Evolutionary conservation across 176 grass and related monocot genomes (phyloP).

Genomic region (Thalia dealbata): DNA sequence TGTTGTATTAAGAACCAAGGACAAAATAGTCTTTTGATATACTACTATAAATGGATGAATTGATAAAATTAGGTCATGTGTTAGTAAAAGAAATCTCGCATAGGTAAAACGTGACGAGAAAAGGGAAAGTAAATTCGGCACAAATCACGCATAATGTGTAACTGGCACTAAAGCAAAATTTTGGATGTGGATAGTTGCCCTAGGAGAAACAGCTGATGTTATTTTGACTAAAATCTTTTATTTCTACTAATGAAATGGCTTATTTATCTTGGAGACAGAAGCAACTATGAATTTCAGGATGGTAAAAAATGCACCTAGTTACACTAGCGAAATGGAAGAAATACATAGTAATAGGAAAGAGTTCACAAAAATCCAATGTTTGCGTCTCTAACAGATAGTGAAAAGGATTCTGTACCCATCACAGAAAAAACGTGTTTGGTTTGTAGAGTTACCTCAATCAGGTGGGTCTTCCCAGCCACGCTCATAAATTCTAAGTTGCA

Average conservation of each 20-base stretch:
- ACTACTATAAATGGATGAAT: too few relatives aligned
- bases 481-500: conserved; percentile 80
- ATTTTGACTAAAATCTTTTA: neutral
- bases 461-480: conserved; percentile 57
- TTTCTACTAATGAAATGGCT: neutral
- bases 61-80: too few relatives aligned
- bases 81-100: too few relatives aligned
- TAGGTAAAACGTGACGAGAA: too few relatives aligned
- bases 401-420: neutral
- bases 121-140: too few relatives aligned
- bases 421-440: neutral
- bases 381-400: neutral
- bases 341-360: neutral
- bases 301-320: neutral
- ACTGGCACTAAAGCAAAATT: too few relatives aligned
- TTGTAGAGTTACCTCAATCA: conserved; percentile 64
- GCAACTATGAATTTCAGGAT: neutral
- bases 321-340: neutral
- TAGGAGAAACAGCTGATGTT: neutral
- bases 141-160: too few relatives aligned
- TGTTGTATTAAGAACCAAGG: too few relatives aligned
- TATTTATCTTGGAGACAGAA: neutral
- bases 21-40: too few relatives aligned
- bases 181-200: neutral
- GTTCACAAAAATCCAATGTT: neutral